Evolutionary conservation across 345 rosid species (phyloP).

Genomic region (Eucalyptus melliodora): DNA sequence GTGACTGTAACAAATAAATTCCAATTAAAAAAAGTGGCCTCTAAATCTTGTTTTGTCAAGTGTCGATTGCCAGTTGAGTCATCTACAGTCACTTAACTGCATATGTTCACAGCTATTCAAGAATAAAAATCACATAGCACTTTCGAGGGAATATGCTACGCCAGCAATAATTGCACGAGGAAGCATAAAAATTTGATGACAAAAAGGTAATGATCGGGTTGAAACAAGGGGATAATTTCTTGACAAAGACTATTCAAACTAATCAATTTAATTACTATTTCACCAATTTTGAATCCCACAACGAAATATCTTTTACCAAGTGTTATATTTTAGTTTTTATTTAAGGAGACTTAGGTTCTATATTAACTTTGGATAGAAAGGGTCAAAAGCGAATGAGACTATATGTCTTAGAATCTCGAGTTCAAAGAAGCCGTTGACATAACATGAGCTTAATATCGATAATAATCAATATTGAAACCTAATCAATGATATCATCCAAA

Average conservation of each 20-base stretch:
- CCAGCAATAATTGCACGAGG: neutral
- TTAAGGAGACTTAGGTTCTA: no score
- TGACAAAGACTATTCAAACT: neutral
- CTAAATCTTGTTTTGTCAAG: neutral
- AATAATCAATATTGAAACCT: no score
- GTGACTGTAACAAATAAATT: neutral
- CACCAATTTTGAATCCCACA: rapidly evolving
- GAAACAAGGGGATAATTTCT: neutral
- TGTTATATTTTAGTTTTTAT: no score
- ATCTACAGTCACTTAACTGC: neutral
- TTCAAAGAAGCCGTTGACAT: no score
- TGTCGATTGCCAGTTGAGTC: neutral
- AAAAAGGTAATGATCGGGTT: neutral
- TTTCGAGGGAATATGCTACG: neutral
- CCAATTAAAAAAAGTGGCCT: neutral
- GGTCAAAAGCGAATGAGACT: no score
- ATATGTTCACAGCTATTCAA: neutral
- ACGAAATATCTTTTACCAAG: no score
- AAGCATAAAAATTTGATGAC: neutral
- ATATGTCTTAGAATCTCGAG: no score
- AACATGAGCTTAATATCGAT: no score
- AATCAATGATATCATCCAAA: no score
- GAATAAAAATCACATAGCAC: neutral
- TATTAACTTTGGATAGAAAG: no score
- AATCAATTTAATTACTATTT: neutral